Evolutionary conservation across 2,329 filamentous ascomycete species (phyloP).

Genomic region (Septoria linicola): DNA sequence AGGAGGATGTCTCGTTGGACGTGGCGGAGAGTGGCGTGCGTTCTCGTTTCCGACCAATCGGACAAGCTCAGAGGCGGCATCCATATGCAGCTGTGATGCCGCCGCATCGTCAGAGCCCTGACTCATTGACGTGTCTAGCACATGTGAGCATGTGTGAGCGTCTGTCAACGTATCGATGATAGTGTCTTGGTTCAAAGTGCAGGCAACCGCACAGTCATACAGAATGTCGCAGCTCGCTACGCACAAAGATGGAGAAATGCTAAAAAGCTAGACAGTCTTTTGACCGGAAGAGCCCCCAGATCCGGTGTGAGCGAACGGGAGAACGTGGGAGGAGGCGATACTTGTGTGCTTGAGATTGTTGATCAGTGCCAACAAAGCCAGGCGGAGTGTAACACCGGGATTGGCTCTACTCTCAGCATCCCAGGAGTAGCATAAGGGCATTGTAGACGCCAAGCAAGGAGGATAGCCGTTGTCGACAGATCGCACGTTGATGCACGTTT

Average conservation of each 20-base stretch:
- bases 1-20: too few relatives aligned
- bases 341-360: constrained; percentile 8
- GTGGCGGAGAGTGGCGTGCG: constrained; percentile 17
- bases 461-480: neutral
- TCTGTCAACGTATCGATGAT: too few relatives aligned
- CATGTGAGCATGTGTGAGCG: constrained; percentile 5
- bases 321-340: neutral
- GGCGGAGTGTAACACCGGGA: constrained; percentile 1
- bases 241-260: too few relatives aligned
- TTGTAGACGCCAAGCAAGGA: neutral
- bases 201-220: too few relatives aligned
- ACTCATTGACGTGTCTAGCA: constrained; percentile 18
- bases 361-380: constrained; percentile 1
- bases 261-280: too few relatives aligned
- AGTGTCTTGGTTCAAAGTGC: too few relatives aligned
- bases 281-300: too few relatives aligned
- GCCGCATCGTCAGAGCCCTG: constrained; percentile 13
- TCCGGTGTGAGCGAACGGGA: too few relatives aligned
- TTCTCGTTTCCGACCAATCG: constrained; percentile 18
- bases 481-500: neutral
- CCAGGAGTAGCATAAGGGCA: constrained; percentile 1
- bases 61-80: constrained; percentile 11
- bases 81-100: constrained; percentile 19
- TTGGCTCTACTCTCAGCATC: constrained; percentile 1
- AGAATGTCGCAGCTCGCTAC: too few relatives aligned